These are phyloP conservation scores for Rhododendron kiyosumense DNA, from an alignment of 148 eudicot species.

Conservation along the genomic window DNA sequence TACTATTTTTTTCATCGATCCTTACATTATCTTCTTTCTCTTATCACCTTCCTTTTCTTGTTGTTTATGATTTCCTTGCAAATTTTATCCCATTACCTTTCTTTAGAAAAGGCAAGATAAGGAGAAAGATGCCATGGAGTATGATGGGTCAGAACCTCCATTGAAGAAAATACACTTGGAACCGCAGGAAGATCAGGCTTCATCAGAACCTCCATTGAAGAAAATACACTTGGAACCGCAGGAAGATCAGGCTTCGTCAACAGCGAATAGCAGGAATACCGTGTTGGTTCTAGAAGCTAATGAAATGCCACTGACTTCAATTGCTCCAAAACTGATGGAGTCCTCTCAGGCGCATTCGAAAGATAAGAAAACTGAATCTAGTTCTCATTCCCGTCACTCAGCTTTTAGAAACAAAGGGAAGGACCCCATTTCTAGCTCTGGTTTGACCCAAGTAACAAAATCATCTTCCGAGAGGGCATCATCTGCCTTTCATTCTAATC, in stretches of 20 bases:
- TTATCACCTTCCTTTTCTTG: neutral
- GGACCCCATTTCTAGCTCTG: constrained; percentile 18
- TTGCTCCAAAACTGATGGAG: constrained; percentile 9
- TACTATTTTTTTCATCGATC: neutral
- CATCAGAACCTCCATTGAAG: constrained; percentile 29
- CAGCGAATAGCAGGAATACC: constrained; percentile 10
- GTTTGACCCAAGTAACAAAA: constrained; percentile 14
- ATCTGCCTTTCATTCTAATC: constrained; percentile 19
- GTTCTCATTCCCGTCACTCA: constrained; percentile 15
- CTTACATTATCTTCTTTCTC: too few species aligned
- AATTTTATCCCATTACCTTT: neutral
- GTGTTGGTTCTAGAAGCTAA: constrained; percentile 6
- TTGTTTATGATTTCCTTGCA: neutral
- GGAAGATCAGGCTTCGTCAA: constrained; percentile 36
- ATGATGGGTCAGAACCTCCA: constrained; percentile 25
- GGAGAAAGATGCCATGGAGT: constrained; percentile 17
- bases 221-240: constrained; percentile 24
- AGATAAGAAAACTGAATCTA: constrained; percentile 16
- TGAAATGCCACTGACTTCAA: constrained; percentile 17
- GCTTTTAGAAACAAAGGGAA: constrained; percentile 28
- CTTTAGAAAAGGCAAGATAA: constrained; percentile 27
- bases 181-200: constrained; percentile 29
- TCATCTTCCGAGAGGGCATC: constrained; percentile 21
- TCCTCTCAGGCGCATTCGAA: constrained; percentile 14
- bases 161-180: constrained; percentile 27